Evolutionary conservation across 2,329 filamentous ascomycete species (phyloP).

Genomic region (Acrodontium crateriforme): DNA sequence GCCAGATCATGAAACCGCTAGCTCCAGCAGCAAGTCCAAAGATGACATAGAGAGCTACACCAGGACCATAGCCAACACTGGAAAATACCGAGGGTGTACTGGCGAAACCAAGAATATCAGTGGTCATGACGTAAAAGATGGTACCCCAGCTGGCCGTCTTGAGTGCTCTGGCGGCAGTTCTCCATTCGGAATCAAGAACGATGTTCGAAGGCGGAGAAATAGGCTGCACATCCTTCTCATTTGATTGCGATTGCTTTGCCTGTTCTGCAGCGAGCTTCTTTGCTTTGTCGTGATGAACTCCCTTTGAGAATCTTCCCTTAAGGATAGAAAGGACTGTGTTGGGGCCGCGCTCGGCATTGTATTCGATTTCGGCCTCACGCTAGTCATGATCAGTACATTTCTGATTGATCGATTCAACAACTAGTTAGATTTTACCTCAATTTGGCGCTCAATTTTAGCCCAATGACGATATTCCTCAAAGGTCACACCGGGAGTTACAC

Average conservation of each 20-base stretch:
- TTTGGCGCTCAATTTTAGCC: conserved; percentile 17
- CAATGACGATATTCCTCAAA: conserved; percentile 30
- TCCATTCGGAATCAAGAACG: conserved; percentile 24
- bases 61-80: conserved; percentile 21
- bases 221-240: too few species aligned
- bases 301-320: conserved; percentile 6
- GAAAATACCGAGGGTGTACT: conserved; percentile 19
- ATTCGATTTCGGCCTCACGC: too few species aligned
- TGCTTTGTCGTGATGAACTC: conserved; percentile 2
- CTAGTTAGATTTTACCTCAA: conserved; percentile 7
- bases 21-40: conserved; percentile 21
- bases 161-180: conserved; percentile 20
- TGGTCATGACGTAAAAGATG: conserved; percentile 29
- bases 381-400: too few species aligned
- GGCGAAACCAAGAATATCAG: conserved; percentile 23
- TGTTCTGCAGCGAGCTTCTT: too few species aligned
- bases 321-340: conserved; percentile 5
- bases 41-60: conserved; percentile 23
- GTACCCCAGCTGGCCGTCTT: conserved; percentile 24
- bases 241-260: too few species aligned
- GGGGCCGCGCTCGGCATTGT: conserved; percentile 1
- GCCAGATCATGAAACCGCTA: conserved; percentile 13
- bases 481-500: conserved; percentile 12
- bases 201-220: too few species aligned
- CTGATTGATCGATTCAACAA: too few species aligned